These are phyloP conservation scores for Cardamine occulta DNA, from an alignment of 345 rosid genomes.

Conservation along the genomic window DNA sequence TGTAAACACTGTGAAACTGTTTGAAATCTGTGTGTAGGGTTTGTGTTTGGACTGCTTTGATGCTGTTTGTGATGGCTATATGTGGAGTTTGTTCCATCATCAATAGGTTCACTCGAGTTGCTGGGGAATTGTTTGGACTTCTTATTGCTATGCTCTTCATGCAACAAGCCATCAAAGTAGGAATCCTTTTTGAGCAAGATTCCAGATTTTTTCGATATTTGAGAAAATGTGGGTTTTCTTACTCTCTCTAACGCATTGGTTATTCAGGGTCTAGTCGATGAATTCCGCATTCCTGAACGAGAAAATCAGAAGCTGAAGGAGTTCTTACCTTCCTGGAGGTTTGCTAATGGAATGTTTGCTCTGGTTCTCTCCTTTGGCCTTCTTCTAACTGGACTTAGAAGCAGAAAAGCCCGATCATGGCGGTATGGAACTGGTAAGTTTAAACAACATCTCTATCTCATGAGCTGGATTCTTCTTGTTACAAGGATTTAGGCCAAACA, in stretches of 20 bases:
- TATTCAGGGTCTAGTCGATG: conserved; percentile 82
- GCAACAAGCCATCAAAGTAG: conserved; percentile 97
- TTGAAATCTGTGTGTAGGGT: conserved; percentile 59
- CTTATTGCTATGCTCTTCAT: conserved; percentile 98
- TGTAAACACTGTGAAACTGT: conserved; percentile 3
- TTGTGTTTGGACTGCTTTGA: conserved; percentile 87
- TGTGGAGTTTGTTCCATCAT: conserved; percentile 97
- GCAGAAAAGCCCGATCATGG: conserved; percentile 89
- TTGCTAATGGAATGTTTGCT: conserved; percentile 97
- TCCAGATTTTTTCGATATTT: neutral
- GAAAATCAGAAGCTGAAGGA: conserved; percentile 58
- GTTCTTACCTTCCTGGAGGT: conserved; percentile 80
- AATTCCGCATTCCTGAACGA: conserved; percentile 74
- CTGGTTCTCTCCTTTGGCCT: conserved; percentile 87
- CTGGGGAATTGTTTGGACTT: conserved; percentile 93
- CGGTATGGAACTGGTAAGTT: conserved; percentile 76
- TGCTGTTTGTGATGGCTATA: conserved; percentile 81
- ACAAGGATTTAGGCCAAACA: neutral
- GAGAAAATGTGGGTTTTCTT: conserved; percentile 16
- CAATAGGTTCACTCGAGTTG: conserved; percentile 89
- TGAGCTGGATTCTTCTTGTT: neutral
- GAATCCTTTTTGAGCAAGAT: conserved; percentile 24
- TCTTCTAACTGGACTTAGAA: conserved; percentile 67
- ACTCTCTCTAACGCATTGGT: conserved; percentile 7
- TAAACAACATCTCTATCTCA: conserved; percentile 25